Conservation (phyloP, 2,329 filamentous ascomycete genomes). For the Diaporthe ilicicola region DNA sequence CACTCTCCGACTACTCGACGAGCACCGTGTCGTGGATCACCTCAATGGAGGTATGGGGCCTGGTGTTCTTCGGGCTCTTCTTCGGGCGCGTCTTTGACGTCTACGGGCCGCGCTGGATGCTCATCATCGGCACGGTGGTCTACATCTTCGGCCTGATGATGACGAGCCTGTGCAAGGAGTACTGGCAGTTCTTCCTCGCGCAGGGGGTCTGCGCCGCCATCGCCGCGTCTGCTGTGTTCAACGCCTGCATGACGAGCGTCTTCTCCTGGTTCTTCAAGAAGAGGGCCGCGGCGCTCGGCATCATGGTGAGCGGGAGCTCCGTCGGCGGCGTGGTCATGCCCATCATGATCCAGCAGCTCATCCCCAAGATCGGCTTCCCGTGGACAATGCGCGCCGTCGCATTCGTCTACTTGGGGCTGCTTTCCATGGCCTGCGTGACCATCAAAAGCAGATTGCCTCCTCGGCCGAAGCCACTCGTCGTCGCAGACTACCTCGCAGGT, state of each 20-base stretch:
- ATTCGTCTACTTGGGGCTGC: slow-evolving; percentile 47
- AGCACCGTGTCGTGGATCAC: slow-evolving; percentile 66
- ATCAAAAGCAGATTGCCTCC: slow-evolving; percentile 48
- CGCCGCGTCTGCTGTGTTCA: slow-evolving; percentile 47
- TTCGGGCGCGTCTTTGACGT: slow-evolving; percentile 61
- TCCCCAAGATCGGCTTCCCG: slow-evolving; percentile 53
- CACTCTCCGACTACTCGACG: slow-evolving; percentile 55
- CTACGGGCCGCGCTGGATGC: slow-evolving; percentile 64
- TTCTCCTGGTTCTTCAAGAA: slow-evolving; percentile 57
- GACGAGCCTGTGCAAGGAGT: slow-evolving; percentile 55
- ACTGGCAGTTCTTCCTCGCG: slow-evolving; percentile 51
- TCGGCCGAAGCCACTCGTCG: slow-evolving; percentile 48
- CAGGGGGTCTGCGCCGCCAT: slow-evolving; percentile 46
- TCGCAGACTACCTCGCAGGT: slow-evolving; percentile 55
- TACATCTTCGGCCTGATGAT: slow-evolving; percentile 70
- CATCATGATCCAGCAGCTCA: slow-evolving; percentile 62
- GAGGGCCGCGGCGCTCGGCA: slow-evolving; percentile 56
- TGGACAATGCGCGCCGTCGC: slow-evolving; percentile 49
- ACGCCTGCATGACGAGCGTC: slow-evolving; percentile 44
- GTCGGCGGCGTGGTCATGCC: slow-evolving; percentile 63
- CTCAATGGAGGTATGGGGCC: slow-evolving; percentile 56
- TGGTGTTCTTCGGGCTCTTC: slow-evolving; percentile 54
- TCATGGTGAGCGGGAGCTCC: slow-evolving; percentile 57
- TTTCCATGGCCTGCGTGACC: slow-evolving; percentile 41
- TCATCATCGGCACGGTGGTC: slow-evolving; percentile 59